A percentile compares a stretch with the other conserved stretches of the same genome.
Conservation (phyloP, 108 stramenopile species). For the Cyclotella choctawhatcheeana region DNA sequence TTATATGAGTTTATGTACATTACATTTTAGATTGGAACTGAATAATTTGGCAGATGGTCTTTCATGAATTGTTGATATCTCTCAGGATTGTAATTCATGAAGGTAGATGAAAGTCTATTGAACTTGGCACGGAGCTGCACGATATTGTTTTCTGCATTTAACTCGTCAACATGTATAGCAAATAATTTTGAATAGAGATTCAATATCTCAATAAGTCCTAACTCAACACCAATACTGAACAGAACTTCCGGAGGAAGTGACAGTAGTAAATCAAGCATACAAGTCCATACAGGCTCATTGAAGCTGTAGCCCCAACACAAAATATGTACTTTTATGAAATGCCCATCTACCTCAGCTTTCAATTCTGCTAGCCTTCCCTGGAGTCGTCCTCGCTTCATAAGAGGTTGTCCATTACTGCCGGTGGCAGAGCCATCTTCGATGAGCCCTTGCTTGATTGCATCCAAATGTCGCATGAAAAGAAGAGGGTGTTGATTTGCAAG, state of each 20-base stretch:
- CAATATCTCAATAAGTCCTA: constrained; percentile 59
- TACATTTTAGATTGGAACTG: too few relatives aligned
- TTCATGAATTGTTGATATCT: neutral
- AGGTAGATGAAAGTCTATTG: neutral
- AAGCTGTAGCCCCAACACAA: constrained; percentile 73
- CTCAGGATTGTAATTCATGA: neutral
- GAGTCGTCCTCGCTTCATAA: constrained; percentile 44
- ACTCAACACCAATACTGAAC: constrained; percentile 57
- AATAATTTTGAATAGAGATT: constrained; percentile 61
- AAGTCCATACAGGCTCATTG: constrained; percentile 63
- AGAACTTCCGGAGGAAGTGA: constrained; percentile 59
- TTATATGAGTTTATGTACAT: too few relatives aligned
- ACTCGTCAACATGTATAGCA: constrained; percentile 7
- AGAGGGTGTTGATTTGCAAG: constrained; percentile 65
- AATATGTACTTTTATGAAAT: constrained; percentile 46
- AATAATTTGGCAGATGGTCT: too few relatives aligned
- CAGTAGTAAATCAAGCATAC: constrained; percentile 58
- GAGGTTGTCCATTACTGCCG: neutral
- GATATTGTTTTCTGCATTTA: constrained; percentile 16
- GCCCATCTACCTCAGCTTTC: constrained; percentile 27
- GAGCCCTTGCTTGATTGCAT: constrained; percentile 39
- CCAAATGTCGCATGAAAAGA: constrained; percentile 60
- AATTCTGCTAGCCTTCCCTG: constrained; percentile 27
- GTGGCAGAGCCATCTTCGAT: constrained; percentile 48
- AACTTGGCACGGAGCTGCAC: constrained; percentile 14